phyloP scores from a whole-genome alignment of 129 eudicot species.

The Gnaphalium uliginosum region DNA sequence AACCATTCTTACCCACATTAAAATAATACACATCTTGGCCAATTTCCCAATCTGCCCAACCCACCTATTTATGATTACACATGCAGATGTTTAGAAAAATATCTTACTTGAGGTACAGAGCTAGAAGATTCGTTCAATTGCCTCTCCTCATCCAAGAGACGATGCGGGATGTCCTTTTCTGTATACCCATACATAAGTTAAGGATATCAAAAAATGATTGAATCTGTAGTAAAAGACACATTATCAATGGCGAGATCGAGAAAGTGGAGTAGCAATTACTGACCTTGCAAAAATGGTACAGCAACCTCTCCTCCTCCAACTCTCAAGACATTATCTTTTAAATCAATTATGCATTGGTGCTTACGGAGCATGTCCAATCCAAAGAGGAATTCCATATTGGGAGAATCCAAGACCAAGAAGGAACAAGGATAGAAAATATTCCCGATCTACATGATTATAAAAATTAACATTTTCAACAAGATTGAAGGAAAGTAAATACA shows the following conservation, averaged over 20 bases:
- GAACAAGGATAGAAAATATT: slow-evolving; percentile 82
- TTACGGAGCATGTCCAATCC: slow-evolving; percentile 96
- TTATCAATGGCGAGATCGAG: background rate
- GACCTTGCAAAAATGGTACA: slow-evolving; percentile 88
- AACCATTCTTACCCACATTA: background rate
- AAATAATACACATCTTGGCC: background rate
- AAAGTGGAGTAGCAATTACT: background rate
- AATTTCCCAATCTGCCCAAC: background rate
- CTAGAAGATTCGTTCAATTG: slow-evolving; percentile 74
- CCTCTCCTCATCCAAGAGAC: slow-evolving; percentile 74
- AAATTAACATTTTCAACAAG: background rate
- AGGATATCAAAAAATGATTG: background rate
- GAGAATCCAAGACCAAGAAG: slow-evolving; percentile 88
- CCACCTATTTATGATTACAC: background rate
- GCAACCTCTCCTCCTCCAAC: slow-evolving; percentile 99
- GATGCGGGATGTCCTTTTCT: slow-evolving; percentile 91
- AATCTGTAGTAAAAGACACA: background rate
- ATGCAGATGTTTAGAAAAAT: background rate
- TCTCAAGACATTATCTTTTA: slow-evolving; percentile 91
- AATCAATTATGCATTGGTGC: slow-evolving; percentile 96
- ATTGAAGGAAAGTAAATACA: background rate
- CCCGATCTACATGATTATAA: slow-evolving; percentile 61
- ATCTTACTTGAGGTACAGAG: slow-evolving; percentile 84
- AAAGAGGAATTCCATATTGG: slow-evolving; percentile 96
- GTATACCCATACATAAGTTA: slow-evolving; percentile 16